Percentiles rank a stretch among this genome's conserved stretches.
Evolutionary conservation across 140 eudicot genomes (phyloP).

Genomic region (Erigeron philadelphicus): DNA sequence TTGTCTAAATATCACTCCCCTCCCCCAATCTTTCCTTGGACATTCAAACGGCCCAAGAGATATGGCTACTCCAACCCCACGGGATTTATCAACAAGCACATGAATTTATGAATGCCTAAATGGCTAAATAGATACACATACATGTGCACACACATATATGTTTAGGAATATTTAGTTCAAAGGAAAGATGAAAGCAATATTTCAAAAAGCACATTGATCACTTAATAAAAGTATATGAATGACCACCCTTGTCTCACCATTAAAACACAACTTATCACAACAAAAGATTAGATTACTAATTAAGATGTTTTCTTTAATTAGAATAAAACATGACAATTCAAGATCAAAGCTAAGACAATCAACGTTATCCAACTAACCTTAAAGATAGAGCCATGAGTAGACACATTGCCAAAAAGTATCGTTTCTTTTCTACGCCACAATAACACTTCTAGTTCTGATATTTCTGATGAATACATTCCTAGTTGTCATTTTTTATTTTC

Average conservation of each 20-base stretch:
- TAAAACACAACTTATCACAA: neutral
- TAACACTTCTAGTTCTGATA: too few species aligned
- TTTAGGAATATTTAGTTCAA: neutral
- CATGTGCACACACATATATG: neutral
- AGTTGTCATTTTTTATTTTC: too few species aligned
- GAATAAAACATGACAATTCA: neutral
- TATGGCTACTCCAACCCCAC: neutral
- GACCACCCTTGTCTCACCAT: conserved; percentile 1
- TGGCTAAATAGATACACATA: neutral
- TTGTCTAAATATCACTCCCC: too few species aligned
- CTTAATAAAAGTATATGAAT: neutral
- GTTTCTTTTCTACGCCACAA: neutral
- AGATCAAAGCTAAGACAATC: neutral
- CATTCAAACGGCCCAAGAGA: neutral
- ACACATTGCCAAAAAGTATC: neutral
- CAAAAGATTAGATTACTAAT: neutral
- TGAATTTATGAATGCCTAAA: neutral
- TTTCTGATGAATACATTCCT: too few species aligned
- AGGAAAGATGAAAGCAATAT: neutral
- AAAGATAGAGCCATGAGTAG: neutral
- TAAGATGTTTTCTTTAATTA: neutral
- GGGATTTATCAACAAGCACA: neutral
- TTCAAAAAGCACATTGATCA: neutral
- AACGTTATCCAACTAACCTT: neutral
- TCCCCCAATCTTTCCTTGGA: too few species aligned